A percentile compares a stretch with the other conserved stretches of the same genome.
These are phyloP conservation scores for Yamadazyma atlantica DNA, from an alignment of 1,139 yeast species.

Conservation along the genomic window DNA sequence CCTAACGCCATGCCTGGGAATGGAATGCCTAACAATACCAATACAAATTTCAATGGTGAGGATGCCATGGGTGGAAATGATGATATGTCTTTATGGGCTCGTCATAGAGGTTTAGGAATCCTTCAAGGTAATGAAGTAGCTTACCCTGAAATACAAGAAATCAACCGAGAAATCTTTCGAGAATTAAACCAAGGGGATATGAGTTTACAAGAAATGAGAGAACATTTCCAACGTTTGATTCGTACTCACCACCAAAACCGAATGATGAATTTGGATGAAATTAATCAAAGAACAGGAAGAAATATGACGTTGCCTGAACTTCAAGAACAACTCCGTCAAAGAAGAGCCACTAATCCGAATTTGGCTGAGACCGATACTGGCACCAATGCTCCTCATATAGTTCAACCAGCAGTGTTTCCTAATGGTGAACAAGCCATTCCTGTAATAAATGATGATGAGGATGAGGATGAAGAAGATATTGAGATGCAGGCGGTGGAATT, in stretches of 20 bases:
- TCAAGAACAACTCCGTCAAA: slow-evolving; percentile 7
- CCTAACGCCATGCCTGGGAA: slow-evolving; percentile 2
- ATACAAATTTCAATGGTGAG: slow-evolving; percentile 1
- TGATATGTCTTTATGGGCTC: slow-evolving; percentile 30
- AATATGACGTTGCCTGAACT: slow-evolving; percentile 6
- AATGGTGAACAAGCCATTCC: slow-evolving; percentile 28
- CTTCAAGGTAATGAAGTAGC: slow-evolving; percentile 17
- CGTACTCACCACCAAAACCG: slow-evolving; percentile 30
- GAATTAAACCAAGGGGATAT: slow-evolving; percentile 36
- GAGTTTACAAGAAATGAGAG: slow-evolving; percentile 40
- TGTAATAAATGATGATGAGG: slow-evolving; percentile 26
- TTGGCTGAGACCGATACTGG: slow-evolving; percentile 6
- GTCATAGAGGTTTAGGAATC: slow-evolving; percentile 36
- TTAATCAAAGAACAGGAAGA: slow-evolving; percentile 10
- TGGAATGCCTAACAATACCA: slow-evolving; percentile 2
- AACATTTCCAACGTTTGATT: slow-evolving; percentile 35
- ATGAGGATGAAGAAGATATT: slow-evolving; percentile 34
- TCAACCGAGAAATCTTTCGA: slow-evolving; percentile 36
- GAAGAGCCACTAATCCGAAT: background rate
- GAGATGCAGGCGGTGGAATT: slow-evolving; percentile 38
- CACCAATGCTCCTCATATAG: slow-evolving; percentile 43
- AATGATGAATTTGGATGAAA: slow-evolving; percentile 15
- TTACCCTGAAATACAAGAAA: slow-evolving; percentile 27
- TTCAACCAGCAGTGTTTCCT: slow-evolving; percentile 45
- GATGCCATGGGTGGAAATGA: background rate